A percentile compares a stretch with the other conserved stretches of the same genome.
These are phyloP conservation scores for Usnea hakonensis DNA, from an alignment of 495 filamentous ascomycete species.

Conservation along the genomic window DNA sequence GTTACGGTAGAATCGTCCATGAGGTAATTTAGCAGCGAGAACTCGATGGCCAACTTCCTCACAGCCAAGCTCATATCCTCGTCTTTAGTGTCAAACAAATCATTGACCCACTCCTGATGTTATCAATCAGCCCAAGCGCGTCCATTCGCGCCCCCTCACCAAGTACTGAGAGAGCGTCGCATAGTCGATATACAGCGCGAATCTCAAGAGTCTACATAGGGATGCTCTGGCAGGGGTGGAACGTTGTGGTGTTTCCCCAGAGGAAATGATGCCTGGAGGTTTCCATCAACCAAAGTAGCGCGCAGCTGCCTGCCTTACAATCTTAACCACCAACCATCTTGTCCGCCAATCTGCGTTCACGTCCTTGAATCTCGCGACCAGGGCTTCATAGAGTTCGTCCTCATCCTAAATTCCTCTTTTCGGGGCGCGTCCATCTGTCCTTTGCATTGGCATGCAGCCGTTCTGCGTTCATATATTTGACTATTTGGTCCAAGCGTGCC, in stretches of 20 bases:
- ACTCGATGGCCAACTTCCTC: too few species aligned
- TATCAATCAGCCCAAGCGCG: conserved; percentile 21
- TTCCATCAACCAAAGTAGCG: conserved; percentile 1
- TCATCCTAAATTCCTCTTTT: not conserved
- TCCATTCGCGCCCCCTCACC: conserved; percentile 26
- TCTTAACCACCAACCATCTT: too few species aligned
- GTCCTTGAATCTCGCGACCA: too few species aligned
- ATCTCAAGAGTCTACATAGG: not conserved
- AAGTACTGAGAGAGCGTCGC: conserved; percentile 24
- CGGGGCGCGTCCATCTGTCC: not conserved
- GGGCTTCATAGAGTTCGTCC: too few species aligned
- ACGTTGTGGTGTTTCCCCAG: not conserved
- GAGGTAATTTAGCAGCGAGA: too few species aligned
- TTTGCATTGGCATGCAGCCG: not conserved
- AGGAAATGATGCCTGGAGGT: not conserved
- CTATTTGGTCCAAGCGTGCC: not conserved
- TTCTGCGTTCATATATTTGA: conserved; percentile 11
- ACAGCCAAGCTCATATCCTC: too few species aligned
- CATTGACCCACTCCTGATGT: conserved; percentile 1
- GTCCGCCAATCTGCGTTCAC: too few species aligned
- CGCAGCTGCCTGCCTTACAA: not conserved
- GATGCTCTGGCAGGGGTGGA: not conserved
- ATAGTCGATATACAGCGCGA: conserved; percentile 10
- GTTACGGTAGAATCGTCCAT: too few species aligned
- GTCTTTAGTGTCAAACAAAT: too few species aligned